These are phyloP conservation scores for Metschnikowia baotianmanensis DNA, from an alignment of 805 yeast species.

Conservation along the genomic window DNA sequence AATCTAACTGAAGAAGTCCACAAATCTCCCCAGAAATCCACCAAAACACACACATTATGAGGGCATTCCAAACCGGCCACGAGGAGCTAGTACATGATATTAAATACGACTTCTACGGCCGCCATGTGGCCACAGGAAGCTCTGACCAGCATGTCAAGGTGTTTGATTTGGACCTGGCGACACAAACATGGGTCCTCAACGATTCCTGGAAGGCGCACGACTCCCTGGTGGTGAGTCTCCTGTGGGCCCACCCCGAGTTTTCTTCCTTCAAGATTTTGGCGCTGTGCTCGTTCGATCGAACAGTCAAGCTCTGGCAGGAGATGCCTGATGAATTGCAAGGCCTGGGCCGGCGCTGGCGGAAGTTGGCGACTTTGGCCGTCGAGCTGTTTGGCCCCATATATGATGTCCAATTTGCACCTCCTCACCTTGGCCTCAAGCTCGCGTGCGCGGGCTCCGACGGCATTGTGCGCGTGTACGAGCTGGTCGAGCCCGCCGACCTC, in stretches of 20 bases:
- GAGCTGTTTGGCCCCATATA: constrained; percentile 89
- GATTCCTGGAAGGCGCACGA: constrained; percentile 98
- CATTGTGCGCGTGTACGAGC: constrained; percentile 77
- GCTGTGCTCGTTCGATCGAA: constrained; percentile 85
- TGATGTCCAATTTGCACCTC: constrained; percentile 86
- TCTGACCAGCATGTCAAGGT: constrained; percentile 93
- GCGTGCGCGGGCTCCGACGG: constrained; percentile 93
- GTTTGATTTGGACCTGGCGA: constrained; percentile 66
- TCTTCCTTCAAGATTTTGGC: constrained; percentile 73
- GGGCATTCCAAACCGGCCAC: constrained; percentile 85
- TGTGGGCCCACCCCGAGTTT: constrained; percentile 95
- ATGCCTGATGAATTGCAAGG: constrained; percentile 71
- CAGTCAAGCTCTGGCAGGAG: constrained; percentile 90
- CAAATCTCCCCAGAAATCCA: background rate
- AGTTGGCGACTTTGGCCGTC: constrained; percentile 65
- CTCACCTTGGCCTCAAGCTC: constrained; percentile 73
- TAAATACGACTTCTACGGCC: constrained; percentile 90
- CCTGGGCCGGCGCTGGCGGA: constrained; percentile 82
- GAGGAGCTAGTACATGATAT: constrained; percentile 91
- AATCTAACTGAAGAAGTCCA: background rate
- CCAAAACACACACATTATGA: constrained; percentile 27
- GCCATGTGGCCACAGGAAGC: constrained; percentile 89
- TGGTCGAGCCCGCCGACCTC: constrained; percentile 85
- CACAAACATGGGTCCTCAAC: constrained; percentile 75
- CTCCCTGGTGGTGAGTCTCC: constrained; percentile 73